phyloP scores from a whole-genome alignment of 2,329 filamentous ascomycete genomes.

The Claviceps spartinae region DNA sequence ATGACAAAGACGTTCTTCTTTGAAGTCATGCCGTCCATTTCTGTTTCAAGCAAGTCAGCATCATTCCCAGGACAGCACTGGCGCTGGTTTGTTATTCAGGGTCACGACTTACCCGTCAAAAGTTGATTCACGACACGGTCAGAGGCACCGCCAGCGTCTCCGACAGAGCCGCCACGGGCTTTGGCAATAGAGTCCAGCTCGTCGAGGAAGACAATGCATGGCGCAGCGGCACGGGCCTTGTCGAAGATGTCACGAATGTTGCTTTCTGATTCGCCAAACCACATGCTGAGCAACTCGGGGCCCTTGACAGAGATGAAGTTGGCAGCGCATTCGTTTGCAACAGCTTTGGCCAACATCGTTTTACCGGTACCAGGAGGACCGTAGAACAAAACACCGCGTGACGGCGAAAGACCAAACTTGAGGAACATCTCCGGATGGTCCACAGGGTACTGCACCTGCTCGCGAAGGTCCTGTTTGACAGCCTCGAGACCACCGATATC shows the following conservation, averaged over 20 bases:
- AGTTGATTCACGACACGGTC: conserved; percentile 99
- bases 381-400: conserved; percentile 96
- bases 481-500: conserved; percentile 96
- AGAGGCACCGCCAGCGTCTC: conserved; percentile 93
- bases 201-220: conserved; percentile 97
- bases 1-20: conserved; percentile 99
- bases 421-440: conserved; percentile 99
- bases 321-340: conserved; percentile 97
- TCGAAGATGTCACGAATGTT: conserved; percentile 99
- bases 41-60: conserved; percentile 35
- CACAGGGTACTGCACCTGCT: conserved; percentile 97
- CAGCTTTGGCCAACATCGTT: conserved; percentile 97
- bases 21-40: conserved; percentile 99
- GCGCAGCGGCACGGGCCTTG: conserved; percentile 94
- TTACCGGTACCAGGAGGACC: conserved; percentile 99
- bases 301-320: conserved; percentile 99
- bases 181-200: conserved; percentile 99
- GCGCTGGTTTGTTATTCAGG: no score
- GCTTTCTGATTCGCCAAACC: conserved; percentile 99
- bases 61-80: background rate
- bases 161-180: conserved; percentile 90
- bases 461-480: conserved; percentile 99
- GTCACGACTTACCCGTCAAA: conserved; percentile 60
- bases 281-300: conserved; percentile 96
- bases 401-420: conserved; percentile 97